Evolutionary conservation across 2,329 filamentous ascomycete species (phyloP).

Genomic region (Fusarium metavorans): DNA sequence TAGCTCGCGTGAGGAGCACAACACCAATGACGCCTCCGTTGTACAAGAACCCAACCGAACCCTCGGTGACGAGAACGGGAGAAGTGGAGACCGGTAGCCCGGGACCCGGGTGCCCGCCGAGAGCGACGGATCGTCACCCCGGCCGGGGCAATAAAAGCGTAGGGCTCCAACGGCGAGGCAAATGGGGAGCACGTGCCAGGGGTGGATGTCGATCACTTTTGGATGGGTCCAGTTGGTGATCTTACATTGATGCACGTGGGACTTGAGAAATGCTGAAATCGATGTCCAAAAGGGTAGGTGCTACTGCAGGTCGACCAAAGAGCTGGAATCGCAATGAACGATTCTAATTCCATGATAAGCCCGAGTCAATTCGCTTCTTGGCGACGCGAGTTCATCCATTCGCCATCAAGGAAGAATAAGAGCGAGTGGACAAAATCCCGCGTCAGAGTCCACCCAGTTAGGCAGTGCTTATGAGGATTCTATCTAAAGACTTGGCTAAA

Average conservation of each 20-base stretch:
- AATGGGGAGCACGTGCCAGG: slow-evolving; percentile 33
- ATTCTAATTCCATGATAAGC: neutral
- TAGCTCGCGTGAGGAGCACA: slow-evolving; percentile 25
- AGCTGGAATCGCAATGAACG: neutral
- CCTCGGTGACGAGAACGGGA: slow-evolving; percentile 39
- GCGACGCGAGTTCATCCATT: neutral
- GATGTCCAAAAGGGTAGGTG: neutral
- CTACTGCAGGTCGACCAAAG: slow-evolving; percentile 13
- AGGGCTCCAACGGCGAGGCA: slow-evolving; percentile 33
- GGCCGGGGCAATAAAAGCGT: neutral
- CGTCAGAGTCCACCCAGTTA: neutral
- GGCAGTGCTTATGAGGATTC: neutral
- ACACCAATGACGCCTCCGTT: slow-evolving; percentile 1
- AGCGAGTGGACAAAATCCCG: neutral
- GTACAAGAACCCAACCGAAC: neutral
- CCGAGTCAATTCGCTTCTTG: neutral
- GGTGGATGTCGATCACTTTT: slow-evolving; percentile 17
- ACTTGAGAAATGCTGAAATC: neutral
- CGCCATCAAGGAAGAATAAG: neutral
- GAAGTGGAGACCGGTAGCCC: neutral
- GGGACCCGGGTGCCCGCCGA: slow-evolving; percentile 4
- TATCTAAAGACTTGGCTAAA: neutral
- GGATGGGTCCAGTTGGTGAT: neutral
- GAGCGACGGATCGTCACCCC: slow-evolving; percentile 10
- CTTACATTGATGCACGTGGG: slow-evolving; percentile 29